Base-by-base conservation (phyloP, 257 asterid species). In the Solanum piurae region DNA sequence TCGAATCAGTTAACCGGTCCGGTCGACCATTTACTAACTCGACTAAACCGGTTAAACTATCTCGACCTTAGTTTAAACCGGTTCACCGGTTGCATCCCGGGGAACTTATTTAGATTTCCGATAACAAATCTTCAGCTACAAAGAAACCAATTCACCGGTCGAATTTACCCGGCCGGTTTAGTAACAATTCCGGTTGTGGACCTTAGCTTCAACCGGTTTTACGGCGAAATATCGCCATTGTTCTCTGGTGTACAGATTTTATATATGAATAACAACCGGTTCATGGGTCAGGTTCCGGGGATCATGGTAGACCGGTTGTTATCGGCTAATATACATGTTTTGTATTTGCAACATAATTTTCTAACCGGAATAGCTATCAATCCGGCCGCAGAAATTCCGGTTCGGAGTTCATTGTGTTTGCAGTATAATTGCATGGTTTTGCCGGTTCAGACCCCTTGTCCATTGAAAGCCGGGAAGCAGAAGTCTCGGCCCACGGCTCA, bases 381-480 rank as follows among this genome's bases (percentile, higher is more conserved):
- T 83, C 98, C 99, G 88, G 89, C 95, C 91, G 98, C 92, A 25
- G 95, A 89, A 88, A 97, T 97, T 85, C 99, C 99, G 0, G 33
- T 92, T 86, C 93, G 93, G 88, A 90, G 94, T 14, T 96, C 99
- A 1, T 69, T 97, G 91, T 97, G 99, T 87, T 89, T 95, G 89
- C 99, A 97, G 93, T 97, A 97, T 64, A 97, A 96, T 87, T 96
- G 99, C 86, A 95, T 96, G 99, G 98, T 96, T 40, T 92, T 89
- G 34, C 99, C 99, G 46, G 92, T 95, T 13, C 92, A 93, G 91
- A 93, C 98, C 66, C 95, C 98, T 5, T 96, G 99, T 88, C 99
- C 99, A 2, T 73, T 92, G 84, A 96, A 93, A 91, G 95, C 99
- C 37, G 99, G 99, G 12, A 88, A 86, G 90, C 98, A 96, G 93